Evolutionary conservation across 2,329 filamentous ascomycete species (phyloP).

Genomic region (Trichoderma breve): DNA sequence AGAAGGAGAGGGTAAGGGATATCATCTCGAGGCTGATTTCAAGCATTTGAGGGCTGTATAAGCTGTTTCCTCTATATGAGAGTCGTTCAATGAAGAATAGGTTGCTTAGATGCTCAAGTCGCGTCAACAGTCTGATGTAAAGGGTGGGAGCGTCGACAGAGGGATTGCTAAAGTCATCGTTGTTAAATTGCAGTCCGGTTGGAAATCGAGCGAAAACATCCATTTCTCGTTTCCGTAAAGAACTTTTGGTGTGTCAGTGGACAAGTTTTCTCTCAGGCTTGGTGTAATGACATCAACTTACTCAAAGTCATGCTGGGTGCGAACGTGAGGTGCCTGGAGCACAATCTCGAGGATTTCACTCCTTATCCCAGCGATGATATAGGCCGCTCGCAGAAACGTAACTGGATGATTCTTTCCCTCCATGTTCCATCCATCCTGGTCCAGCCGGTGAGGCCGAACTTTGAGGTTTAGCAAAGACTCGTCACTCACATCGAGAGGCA

Average conservation of each 20-base stretch:
- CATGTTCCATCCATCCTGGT: conserved; percentile 18
- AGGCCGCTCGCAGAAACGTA: conserved; percentile 13
- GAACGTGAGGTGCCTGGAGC: conserved; percentile 11
- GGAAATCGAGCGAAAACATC: conserved; percentile 12
- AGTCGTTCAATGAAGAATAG: conserved; percentile 58
- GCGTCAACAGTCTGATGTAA: conserved; percentile 45
- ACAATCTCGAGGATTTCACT: conserved; percentile 16
- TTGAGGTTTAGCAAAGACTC: neutral
- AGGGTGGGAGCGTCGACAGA: conserved; percentile 39
- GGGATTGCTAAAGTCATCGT: conserved; percentile 45
- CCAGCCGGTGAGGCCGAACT: neutral
- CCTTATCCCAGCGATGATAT: neutral
- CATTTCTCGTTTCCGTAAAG: conserved; percentile 2
- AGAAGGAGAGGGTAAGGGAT: conserved; percentile 42
- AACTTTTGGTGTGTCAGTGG: neutral
- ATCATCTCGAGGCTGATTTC: conserved; percentile 46
- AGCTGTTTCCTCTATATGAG: conserved; percentile 42
- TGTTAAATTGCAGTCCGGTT: neutral
- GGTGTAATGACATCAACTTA: neutral
- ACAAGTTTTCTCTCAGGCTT: too few species aligned
- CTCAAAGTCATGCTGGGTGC: conserved; percentile 1
- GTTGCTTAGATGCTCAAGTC: conserved; percentile 52
- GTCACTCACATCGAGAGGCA: conserved; percentile 17
- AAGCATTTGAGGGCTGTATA: conserved; percentile 41
- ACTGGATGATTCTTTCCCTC: neutral